A percentile compares a stretch with the other conserved stretches of the same genome.
Conservation (phyloP, 192 early-diverging fungal genomes). For the Coemansia asiatica region DNA sequence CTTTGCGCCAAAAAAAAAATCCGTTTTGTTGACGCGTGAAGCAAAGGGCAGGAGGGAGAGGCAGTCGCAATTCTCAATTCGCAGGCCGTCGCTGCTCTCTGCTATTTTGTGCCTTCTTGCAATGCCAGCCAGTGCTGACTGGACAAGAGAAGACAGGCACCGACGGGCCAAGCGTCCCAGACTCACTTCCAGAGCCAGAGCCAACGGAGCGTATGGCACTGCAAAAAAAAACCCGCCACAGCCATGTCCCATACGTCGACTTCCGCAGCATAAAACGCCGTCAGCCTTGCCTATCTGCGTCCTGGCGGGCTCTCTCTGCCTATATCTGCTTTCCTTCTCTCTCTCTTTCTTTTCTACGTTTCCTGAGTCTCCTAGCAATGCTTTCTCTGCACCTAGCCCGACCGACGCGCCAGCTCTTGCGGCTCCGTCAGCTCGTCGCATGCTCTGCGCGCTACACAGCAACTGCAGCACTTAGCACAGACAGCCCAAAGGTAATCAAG, state of each 20-base stretch:
- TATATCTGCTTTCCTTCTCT: too few species aligned
- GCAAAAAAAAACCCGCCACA: background rate
- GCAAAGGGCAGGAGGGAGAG: background rate
- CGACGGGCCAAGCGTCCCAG: too few species aligned
- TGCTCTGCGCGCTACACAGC: background rate
- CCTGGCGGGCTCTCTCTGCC: background rate
- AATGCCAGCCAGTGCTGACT: too few species aligned
- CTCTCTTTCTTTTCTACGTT: background rate
- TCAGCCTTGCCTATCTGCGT: background rate
- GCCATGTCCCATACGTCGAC: background rate
- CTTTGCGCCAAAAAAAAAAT: conserved; percentile 13
- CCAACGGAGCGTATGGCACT: background rate
- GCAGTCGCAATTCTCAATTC: too few species aligned
- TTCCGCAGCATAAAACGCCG: background rate
- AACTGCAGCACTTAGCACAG: background rate
- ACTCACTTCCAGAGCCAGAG: too few species aligned
- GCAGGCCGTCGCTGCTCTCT: too few species aligned
- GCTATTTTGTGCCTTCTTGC: too few species aligned
- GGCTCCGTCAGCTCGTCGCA: background rate
- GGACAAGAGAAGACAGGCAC: too few species aligned
- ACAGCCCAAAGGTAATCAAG: background rate
- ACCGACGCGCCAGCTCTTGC: background rate
- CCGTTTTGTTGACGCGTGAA: background rate
- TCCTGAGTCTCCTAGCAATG: background rate
- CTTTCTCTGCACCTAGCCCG: background rate